A percentile compares a stretch with the other conserved stretches of the same genome.
Conservation (phyloP, 441 rosid genomes). For the Adansonia grandidieri region DNA sequence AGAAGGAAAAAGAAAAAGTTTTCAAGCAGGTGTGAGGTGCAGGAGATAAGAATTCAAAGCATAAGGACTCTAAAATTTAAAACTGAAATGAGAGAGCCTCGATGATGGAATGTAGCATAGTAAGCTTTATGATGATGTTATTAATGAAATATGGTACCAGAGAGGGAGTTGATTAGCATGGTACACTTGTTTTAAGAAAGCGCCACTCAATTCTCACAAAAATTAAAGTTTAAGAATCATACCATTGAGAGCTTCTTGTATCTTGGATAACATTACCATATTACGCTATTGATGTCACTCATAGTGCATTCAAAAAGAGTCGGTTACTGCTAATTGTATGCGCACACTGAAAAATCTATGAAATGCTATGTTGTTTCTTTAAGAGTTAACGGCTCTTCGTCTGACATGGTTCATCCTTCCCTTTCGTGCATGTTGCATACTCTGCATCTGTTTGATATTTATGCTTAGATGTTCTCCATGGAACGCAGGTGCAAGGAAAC, state of each 20-base stretch:
- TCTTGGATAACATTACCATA: neutral
- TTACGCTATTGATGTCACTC: neutral
- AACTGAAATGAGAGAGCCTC: conserved; percentile 11
- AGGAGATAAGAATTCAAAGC: neutral
- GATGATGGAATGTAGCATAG: neutral
- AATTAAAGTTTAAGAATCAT: neutral
- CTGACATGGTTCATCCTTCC: neutral
- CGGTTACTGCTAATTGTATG: too few relatives aligned
- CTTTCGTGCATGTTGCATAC: conserved; percentile 19
- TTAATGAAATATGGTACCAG: neutral
- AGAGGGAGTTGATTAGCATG: neutral
- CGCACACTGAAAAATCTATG: too few relatives aligned
- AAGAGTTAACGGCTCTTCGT: neutral
- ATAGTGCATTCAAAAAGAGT: too few relatives aligned
- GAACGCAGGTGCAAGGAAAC: conserved; percentile 82
- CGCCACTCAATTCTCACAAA: neutral
- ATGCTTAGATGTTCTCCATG: conserved; percentile 18
- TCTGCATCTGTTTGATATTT: neutral
- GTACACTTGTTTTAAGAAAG: neutral
- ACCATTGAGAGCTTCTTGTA: conserved; percentile 5
- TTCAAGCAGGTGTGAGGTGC: neutral
- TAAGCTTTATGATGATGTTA: too few relatives aligned
- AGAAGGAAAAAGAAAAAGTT: neutral
- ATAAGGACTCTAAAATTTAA: neutral
- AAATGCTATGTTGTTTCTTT: neutral